Base-by-base conservation (phyloP, 164 flowering plant genomes). In the Nymphaea colorata region DNA sequence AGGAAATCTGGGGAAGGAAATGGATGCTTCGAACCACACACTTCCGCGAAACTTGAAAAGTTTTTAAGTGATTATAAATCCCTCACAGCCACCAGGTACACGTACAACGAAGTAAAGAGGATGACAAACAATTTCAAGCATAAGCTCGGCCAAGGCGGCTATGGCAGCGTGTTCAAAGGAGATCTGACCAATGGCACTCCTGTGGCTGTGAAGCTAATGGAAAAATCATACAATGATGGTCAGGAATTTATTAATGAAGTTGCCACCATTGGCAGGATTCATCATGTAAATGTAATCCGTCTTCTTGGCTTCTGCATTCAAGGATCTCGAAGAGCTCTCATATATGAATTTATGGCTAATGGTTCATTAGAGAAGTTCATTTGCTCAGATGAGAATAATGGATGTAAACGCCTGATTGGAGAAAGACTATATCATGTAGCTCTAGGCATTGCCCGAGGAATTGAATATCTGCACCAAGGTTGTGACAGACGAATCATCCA, bases 71-170 rank as follows among this genome's bases (percentile, higher is more conserved):
- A 43, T 18, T 6, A 72, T 17, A 83, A 72, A 45, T 65, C 73
- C 36, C 17, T 72, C 3, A 66, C 73, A 43, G 69, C 68, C 16
- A 76, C 68, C 53, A 79, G 82, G 71, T 81, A 75, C 61, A 72
- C 72, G 0, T 79, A 75, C 62, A 43, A 44, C 3, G 76, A 82
- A 4, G 18, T 79, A 11, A 78, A 75, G 69, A 82, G 69, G 60
- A 81, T 82, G 65, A 80, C 83, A 4, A 68, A 71, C 4, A 73
- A 74, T 44, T 81, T 82, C 65, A 68, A 72, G 44, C 71, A 75
- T 4, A 77, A 79, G 68, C 42, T 82, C 44, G 83, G 85, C 8
- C 64, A 78, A 75, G 87, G 84, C 66, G 86, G 81, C 4, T 84
- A 68, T 74, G 88, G 82, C 3, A 8, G 67, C 16, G 88, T 84